Evolutionary conservation across 2,329 filamentous ascomycete genomes (phyloP).

Genomic region (Colletotrichum lindemuthianum): DNA sequence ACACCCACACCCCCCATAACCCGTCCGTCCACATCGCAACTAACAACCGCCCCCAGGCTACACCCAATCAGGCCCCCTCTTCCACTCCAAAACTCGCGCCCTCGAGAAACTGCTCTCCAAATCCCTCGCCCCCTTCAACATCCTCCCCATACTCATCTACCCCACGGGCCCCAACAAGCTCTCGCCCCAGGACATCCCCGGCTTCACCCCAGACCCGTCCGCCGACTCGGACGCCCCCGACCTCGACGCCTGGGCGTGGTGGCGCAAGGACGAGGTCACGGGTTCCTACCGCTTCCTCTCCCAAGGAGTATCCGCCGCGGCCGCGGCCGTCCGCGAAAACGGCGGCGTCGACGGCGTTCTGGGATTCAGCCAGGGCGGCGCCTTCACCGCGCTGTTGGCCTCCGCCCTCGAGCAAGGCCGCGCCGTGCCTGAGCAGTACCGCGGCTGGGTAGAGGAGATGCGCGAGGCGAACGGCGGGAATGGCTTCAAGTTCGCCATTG

Average conservation of each 20-base stretch:
- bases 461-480: constrained; percentile 59
- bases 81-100: constrained; percentile 88
- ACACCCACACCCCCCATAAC: background rate
- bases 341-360: constrained; percentile 81
- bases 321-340: constrained; percentile 67
- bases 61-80: constrained; percentile 88
- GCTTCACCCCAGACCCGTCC: constrained; percentile 59
- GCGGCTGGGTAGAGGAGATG: constrained; percentile 55
- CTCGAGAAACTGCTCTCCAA: constrained; percentile 84
- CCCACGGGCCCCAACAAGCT: constrained; percentile 76
- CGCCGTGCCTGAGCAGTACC: constrained; percentile 40
- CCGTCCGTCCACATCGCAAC: background rate
- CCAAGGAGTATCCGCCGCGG: constrained; percentile 72
- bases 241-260: constrained; percentile 85
- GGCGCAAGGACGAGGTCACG: constrained; percentile 72
- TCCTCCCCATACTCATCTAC: constrained; percentile 69
- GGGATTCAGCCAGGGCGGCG: constrained; percentile 85
- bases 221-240: constrained; percentile 47
- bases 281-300: constrained; percentile 74
- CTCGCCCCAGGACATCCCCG: constrained; percentile 73
- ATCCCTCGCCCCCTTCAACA: constrained; percentile 68
- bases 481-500: constrained; percentile 75
- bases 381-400: constrained; percentile 77
- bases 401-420: constrained; percentile 71
- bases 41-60: constrained; percentile 65